phyloP scores from a whole-genome alignment of 345 rosid genomes.

The Pugionium dolabratum region DNA sequence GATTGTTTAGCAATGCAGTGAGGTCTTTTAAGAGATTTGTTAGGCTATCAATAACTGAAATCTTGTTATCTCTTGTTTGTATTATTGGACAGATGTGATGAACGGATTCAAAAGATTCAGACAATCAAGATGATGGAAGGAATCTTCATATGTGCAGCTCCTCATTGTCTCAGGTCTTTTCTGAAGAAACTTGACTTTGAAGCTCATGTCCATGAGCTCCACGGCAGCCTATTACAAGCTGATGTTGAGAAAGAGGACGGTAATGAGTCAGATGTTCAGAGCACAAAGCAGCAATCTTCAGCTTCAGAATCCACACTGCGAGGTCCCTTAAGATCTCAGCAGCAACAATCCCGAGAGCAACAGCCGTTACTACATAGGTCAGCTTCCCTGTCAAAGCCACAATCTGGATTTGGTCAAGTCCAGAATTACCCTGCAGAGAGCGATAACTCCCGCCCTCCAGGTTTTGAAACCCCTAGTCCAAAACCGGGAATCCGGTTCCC shows the following conservation, averaged over 20 bases:
- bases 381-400: conserved; percentile 50
- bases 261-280: conserved; percentile 70
- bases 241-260: conserved; percentile 71
- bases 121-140: conserved; percentile 98
- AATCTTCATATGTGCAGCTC: conserved; percentile 95
- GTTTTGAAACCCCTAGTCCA: conserved; percentile 66
- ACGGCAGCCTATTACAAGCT: conserved; percentile 64
- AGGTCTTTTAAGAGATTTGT: not conserved
- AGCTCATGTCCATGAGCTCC: conserved; percentile 69
- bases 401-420: conserved; percentile 54
- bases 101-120: conserved; percentile 92
- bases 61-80: not conserved
- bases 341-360: conserved; percentile 61
- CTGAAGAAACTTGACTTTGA: conserved; percentile 78
- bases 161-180: conserved; percentile 94
- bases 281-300: conserved; percentile 60
- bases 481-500: conserved; percentile 53
- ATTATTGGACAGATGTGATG: conserved; percentile 67
- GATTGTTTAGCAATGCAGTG: not conserved
- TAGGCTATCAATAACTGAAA: not conserved
- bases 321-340: conserved; percentile 65
- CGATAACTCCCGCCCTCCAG: conserved; percentile 58
- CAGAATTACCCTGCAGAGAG: conserved; percentile 51
- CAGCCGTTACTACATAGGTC: conserved; percentile 51
- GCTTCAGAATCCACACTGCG: conserved; percentile 68